A percentile compares a stretch with the other conserved stretches of the same genome.
These are phyloP conservation scores for Citropsis articulata DNA, from an alignment of 345 rosid species.

Conservation along the genomic window DNA sequence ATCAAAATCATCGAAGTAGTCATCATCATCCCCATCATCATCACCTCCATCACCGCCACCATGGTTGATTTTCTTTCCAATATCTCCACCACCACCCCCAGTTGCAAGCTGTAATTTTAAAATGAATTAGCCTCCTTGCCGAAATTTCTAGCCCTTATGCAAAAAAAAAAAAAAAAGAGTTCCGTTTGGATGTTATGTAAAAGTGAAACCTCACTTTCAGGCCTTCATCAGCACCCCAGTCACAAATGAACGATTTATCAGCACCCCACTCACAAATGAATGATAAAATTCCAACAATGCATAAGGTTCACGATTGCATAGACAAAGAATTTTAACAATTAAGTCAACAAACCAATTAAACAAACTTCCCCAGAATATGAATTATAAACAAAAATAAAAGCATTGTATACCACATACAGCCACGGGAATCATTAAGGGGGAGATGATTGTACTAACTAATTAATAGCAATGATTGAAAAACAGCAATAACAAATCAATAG, in stretches of 20 bases:
- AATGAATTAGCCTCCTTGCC: slow-evolving; percentile 17
- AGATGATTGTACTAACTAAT: not conserved
- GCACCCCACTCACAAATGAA: not conserved
- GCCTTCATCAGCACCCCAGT: not conserved
- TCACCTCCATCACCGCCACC: slow-evolving; percentile 99
- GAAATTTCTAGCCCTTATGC: not conserved
- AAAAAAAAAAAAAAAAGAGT: not conserved
- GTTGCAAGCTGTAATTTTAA: slow-evolving; percentile 60
- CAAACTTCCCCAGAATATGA: not conserved
- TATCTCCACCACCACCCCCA: slow-evolving; percentile 94
- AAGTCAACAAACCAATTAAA: not conserved
- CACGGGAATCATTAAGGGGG: not conserved
- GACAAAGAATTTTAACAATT: not conserved
- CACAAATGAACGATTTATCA: not conserved
- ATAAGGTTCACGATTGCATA: not conserved
- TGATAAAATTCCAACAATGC: not conserved
- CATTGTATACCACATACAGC: not conserved
- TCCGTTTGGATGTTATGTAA: not conserved
- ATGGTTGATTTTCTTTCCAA: slow-evolving; percentile 74
- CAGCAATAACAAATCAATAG: not conserved
- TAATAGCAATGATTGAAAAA: not conserved
- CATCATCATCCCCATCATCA: slow-evolving; percentile 92
- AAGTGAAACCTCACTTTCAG: not conserved
- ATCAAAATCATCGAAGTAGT: slow-evolving; percentile 89
- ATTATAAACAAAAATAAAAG: not conserved